These are phyloP conservation scores for Cutaneotrichosporon mucoides DNA, from an alignment of 1,284 basidiomycete species.

Conservation along the genomic window DNA sequence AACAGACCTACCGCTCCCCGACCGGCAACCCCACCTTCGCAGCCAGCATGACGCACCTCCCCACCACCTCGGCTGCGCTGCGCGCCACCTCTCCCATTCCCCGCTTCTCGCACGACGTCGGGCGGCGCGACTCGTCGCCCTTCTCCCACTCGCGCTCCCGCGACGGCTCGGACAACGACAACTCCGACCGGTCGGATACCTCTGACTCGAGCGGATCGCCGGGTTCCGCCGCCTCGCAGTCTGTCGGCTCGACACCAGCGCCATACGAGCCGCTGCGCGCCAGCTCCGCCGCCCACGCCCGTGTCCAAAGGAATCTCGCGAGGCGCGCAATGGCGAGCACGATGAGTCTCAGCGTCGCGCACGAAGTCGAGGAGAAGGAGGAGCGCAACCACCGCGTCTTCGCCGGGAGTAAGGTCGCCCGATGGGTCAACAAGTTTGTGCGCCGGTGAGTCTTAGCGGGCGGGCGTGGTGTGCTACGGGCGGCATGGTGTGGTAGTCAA, in stretches of 20 bases:
- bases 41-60: not conserved
- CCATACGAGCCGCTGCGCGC: not conserved
- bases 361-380: not conserved
- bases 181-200: too few relatives aligned
- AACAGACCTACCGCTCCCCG: not conserved
- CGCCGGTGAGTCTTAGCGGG: not conserved
- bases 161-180: not conserved
- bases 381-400: slow-evolving; percentile 5
- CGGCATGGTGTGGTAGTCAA: too few relatives aligned
- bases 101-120: not conserved
- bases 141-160: not conserved
- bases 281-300: not conserved
- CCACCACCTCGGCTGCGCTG: too few relatives aligned
- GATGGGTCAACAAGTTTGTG: slow-evolving; percentile 2
- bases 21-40: not conserved
- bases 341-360: not conserved
- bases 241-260: not conserved
- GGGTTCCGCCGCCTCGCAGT: not conserved
- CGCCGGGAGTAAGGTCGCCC: not conserved
- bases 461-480: too few relatives aligned
- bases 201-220: too few relatives aligned
- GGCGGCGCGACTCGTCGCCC: not conserved
- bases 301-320: not conserved
- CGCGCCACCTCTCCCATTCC: not conserved
- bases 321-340: not conserved